Base-by-base conservation (phyloP, 2,329 filamentous ascomycete genomes). In the Xylariaceae sp. region DNA sequence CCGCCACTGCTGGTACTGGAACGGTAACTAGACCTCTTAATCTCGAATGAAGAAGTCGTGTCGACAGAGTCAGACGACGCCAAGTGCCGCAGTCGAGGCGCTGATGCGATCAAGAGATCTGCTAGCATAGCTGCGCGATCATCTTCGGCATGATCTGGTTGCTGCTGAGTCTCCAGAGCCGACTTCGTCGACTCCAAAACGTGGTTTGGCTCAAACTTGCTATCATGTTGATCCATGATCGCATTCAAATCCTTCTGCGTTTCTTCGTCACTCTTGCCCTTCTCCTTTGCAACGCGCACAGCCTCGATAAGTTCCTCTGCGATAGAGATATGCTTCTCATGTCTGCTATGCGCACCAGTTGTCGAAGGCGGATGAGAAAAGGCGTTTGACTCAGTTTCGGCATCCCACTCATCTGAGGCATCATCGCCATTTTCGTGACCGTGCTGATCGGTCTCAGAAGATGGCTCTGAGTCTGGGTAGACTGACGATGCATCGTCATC, bases 21-120 rank as follows among this genome's bases (percentile, higher is more conserved):
- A n/a, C 39, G 34, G 2, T 50, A 50, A 6, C 43, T 5, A 13
- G 9, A 16, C 34, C 34, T 13, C 13, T 13, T 36, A 28, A 48
- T 45, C 16, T 19, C 45, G 39, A 51, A 51, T 11, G 40, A 45
- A 3, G 45, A 36, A 28, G 50, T 52, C 19, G 46, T 39, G 40
- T 48, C 46, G 45, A 60, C 39, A 14, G 54, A 55, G 14, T 33
- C 40, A 3, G n/a, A 31, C 16, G 16, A 31, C 14, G 59, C 54
- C 14, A 61, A 45, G 18, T 60, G 49, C 17, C 51, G 52, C 4
- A 61, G 51, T 28, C 56, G 57, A 10, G 54, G 59, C 16, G 55
- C 57, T 34, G 59, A 55, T 19, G 56, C 59, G 38, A 59, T 52
- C 17, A 61, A 48, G 19, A 60, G 53, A 45, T 61, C 58, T 9